phyloP scores from a whole-genome alignment of 73 alveolate genomes.

The Tetrahymena borealis region DNA sequence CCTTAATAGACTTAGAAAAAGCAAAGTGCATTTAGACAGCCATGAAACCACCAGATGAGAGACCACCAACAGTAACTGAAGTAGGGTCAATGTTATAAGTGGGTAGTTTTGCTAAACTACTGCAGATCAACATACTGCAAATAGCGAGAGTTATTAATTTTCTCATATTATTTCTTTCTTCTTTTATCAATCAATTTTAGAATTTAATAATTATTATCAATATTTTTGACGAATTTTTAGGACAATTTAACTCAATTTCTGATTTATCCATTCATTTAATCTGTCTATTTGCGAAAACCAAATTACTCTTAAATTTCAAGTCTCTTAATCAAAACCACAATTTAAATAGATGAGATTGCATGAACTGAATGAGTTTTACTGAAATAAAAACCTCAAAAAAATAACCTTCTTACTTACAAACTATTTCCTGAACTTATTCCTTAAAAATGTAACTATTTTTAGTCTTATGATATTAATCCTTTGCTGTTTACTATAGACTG shows the following conservation, averaged over 20 bases:
- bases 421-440: no score
- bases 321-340: no score
- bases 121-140: neutral
- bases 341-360: no score
- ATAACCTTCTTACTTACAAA: no score
- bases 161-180: neutral
- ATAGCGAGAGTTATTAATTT: neutral
- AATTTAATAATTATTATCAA: neutral
- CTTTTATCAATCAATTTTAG: neutral
- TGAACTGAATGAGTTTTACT: no score
- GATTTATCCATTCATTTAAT: no score
- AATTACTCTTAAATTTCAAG: no score
- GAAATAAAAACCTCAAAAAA: no score
- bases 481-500: no score
- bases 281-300: no score
- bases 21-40: slow-evolving; percentile 54
- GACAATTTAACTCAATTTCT: neutral
- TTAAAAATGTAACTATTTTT: no score
- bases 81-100: neutral
- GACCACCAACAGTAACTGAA: slow-evolving; percentile 46
- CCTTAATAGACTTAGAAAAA: slow-evolving; percentile 22
- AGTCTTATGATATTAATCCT: no score
- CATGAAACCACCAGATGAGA: slow-evolving; percentile 53
- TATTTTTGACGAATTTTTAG: neutral
- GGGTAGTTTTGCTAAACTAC: neutral